Base-by-base conservation (phyloP, 2,329 filamentous ascomycete species). In the Spiromastix sp. region DNA sequence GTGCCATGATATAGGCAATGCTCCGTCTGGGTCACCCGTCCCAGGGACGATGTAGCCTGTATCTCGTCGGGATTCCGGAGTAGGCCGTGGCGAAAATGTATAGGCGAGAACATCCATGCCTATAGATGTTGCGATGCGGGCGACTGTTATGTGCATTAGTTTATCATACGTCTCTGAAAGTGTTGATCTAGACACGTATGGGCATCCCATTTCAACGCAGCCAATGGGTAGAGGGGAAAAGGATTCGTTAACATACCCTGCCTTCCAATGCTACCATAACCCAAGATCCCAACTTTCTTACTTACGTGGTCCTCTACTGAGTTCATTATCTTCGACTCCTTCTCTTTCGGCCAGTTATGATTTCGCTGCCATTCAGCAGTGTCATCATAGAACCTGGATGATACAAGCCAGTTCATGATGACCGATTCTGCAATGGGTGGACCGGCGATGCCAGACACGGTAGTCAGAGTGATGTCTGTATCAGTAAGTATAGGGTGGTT, bases 341-440 rank as follows among this genome's bases (percentile, higher is more conserved):
- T 36, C 30, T 49, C 48, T 4, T 52, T 49, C 11, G 56, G 59
- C 77, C 77, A 81, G 2, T 56, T 43, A 40, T 70, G 70, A 42
- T 66, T 51, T 42, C 71, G 72, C 54, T 81, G 77, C 41, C 65
- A 61, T 32, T 77, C 67, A 32, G 77, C 66, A n/a, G 74, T 51
- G 20, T 56, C 32, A 28, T 66, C 62, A 50, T 74, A 75, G 17
- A 66, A 59, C 41, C 75, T 71, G n/a, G 63, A 67, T 16, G 70
- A 61, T n/a, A 70, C 63, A 2, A 80, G 58, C 36, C 70, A 67
- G 46, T 77, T 78, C 66, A 79, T 64, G 18, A 79, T 55, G 9
- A 76, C 70, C 76, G 77, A 81, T 59, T 81, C 77, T 0, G 75
- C 66, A 32, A 81, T 81, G 38, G 77, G 73, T 0, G 77, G 77